These are phyloP conservation scores for Gentiana dahurica DNA, from an alignment of 257 asterid genomes.

Conservation along the genomic window DNA sequence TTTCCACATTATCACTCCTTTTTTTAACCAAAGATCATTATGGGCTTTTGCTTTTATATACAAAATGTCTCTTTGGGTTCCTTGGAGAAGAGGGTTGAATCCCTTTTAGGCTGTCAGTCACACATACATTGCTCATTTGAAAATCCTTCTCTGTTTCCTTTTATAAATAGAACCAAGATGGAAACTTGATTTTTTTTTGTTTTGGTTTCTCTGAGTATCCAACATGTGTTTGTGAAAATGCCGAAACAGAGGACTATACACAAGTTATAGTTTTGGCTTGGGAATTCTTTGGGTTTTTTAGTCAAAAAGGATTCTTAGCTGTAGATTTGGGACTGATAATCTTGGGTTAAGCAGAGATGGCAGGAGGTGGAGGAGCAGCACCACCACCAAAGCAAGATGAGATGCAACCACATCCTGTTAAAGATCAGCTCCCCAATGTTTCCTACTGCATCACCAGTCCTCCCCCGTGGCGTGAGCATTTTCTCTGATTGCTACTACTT, in stretches of 20 bases:
- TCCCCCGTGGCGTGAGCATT: conserved; percentile 94
- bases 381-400: conserved; percentile 84
- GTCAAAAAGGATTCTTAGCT: neutral
- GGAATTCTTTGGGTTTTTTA: conserved; percentile 11
- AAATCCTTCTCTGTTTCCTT: conserved; percentile 4
- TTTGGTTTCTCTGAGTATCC: neutral
- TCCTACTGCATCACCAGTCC: conserved; percentile 91
- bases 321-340: conserved; percentile 5
- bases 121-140: conserved; percentile 1
- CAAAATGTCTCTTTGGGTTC: conserved; percentile 1
- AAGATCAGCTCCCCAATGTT: conserved; percentile 76
- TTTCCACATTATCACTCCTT: conserved; percentile 13
- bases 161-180: neutral
- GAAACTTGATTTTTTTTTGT: neutral
- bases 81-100: conserved; percentile 7
- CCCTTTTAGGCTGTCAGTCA: conserved; percentile 9
- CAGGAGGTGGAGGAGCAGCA: conserved; percentile 66
- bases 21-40: conserved; percentile 15
- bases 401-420: conserved; percentile 63
- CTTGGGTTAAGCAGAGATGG: conserved; percentile 27
- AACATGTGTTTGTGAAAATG: neutral
- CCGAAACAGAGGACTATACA: neutral
- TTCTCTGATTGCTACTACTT: neutral
- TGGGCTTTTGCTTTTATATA: conserved; percentile 34
- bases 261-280: conserved; percentile 5